Base-by-base conservation (phyloP, 1,284 basidiomycete genomes). In the Lentinula novae-zelandiae region DNA sequence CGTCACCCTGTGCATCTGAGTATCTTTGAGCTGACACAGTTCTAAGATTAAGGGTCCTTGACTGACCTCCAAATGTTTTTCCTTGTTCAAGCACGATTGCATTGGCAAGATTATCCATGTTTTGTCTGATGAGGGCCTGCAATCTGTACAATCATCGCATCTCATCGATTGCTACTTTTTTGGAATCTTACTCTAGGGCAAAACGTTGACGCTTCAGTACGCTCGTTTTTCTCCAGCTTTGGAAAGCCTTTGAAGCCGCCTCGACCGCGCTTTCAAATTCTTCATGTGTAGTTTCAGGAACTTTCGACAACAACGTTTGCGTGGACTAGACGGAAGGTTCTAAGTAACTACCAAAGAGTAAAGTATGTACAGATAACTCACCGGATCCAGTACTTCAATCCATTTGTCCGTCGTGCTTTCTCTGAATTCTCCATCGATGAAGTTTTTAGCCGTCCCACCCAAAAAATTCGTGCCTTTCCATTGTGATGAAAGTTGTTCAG, bases 81-180 rank as follows among this genome's bases (percentile, higher is more conserved):
- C 57, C 57, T 52, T 58, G 57, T 31, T 58, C 57, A n/a, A 58
- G 49, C 22, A 58, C 57, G 31, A 58, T 58, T 39, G 57, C 57
- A 52, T 17, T 53, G 7, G 57, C 57, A n/a, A 58, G 10, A 22
- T 58, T 58, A 44, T 58, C 57, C 57, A 58, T 58, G 38, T 58
- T 58, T 9, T 58, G 44, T 1, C 57, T 38, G 13, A 58, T 58
- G n/a, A 58, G 49, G 7, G 48, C 48, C 13, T 58, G 57, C 22
- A 58, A 44, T 38, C 50, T 58, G 33, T 34, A 10, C 4, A 40
- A 49, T 27, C 3, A 40, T 57, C 34, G 46, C 3, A 15, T 38
- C 10, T 46, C n/a, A 46, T 12, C 27, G 46, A 22, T 36, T 8
- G 31, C 20, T 9, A n/a, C 8, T 22, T 7, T 8, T 40, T 20